Evolutionary conservation across 2,329 filamentous ascomycete species (phyloP).

Genomic region (Endoconidiophora polonica): DNA sequence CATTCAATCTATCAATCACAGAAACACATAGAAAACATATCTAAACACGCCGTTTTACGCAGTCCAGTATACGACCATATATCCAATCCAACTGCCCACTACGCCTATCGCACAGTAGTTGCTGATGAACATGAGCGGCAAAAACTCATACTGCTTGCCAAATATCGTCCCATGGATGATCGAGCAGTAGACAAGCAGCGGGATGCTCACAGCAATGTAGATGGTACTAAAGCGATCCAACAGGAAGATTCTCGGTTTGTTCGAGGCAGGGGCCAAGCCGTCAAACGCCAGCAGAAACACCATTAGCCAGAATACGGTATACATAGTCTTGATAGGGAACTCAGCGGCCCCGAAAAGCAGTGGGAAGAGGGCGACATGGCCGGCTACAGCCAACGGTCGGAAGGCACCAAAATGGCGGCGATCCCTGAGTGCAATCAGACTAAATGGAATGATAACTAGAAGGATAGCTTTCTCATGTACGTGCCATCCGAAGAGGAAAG

Average conservation of each 20-base stretch:
- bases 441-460: conserved; percentile 88
- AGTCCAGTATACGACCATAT: conserved; percentile 78
- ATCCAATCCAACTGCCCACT: conserved; percentile 86
- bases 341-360: conserved; percentile 82
- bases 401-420: conserved; percentile 84
- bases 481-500: conserved; percentile 96
- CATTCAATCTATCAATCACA: conserved; percentile 11
- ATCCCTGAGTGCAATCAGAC: conserved; percentile 76
- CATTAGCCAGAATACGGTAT: conserved; percentile 83
- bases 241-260: conserved; percentile 66
- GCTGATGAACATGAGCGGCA: conserved; percentile 94
- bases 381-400: conserved; percentile 76
- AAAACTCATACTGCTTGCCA: conserved; percentile 67
- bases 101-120: conserved; percentile 90
- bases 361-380: conserved; percentile 89
- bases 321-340: conserved; percentile 84
- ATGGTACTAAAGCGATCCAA: conserved; percentile 80
- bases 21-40: conserved; percentile 2
- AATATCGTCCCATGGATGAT: conserved; percentile 71
- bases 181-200: conserved; percentile 76
- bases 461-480: conserved; percentile 96
- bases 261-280: conserved; percentile 67
- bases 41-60: conserved; percentile 20
- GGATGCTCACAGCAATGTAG: conserved; percentile 81
- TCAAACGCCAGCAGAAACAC: conserved; percentile 78